Evolutionary conservation across 2,329 filamentous ascomycete genomes (phyloP), one percentile per base, ranked within the genome.

Genomic region (Grosmannia serpens): DNA sequence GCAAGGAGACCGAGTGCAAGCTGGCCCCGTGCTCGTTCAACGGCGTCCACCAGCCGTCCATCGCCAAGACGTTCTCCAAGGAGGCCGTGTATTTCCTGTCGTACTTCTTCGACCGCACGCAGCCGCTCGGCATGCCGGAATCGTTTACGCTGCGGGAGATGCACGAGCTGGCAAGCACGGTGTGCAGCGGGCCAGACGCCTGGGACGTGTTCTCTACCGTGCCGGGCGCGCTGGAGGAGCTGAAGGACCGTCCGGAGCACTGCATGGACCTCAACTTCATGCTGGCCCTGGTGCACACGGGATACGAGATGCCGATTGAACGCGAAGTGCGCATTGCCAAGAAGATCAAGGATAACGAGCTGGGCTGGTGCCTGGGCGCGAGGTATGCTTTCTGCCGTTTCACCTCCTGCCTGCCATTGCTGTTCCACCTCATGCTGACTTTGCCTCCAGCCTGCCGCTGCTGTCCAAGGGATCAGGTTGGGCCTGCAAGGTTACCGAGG

Each of bases 231-330:
- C 71, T 96, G 56, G 79, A 86, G 1, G 91, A 97, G 75, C 80
- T 99, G 35, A 76, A 78, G 57, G 91, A 82, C 62, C 83, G 92
- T 59, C 91, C 94, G 2, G 91, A 99, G 73, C 89, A 87, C 73
- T 99, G 94, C 74, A 75, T 99, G 67, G 94, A 99, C 73, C 77
- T 99, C 66, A 99, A 89, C 77, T 99, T 97, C 70, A 96, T 96
- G 90, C 76, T 95, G 66, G 89, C 89, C 29, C 78, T 99, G 59
- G 76, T 97, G 58, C 91, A 97, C 73, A 95, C 90, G 7, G 94
- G 94, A 3, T 99, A 99, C 68, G 94, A 97, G 65, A 96, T 99
- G 90, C 92, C 92, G 4, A 86, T 97, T 66, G 89, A 96, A 65
- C 83, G 95, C 46, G 94, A 99, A 73, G 91, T 99, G 64, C 92